A percentile compares a stretch with the other conserved stretches of the same genome.
These are phyloP conservation scores for Neocallimastix lanati DNA, from an alignment of 192 early-diverging fungal species.

Conservation along the genomic window DNA sequence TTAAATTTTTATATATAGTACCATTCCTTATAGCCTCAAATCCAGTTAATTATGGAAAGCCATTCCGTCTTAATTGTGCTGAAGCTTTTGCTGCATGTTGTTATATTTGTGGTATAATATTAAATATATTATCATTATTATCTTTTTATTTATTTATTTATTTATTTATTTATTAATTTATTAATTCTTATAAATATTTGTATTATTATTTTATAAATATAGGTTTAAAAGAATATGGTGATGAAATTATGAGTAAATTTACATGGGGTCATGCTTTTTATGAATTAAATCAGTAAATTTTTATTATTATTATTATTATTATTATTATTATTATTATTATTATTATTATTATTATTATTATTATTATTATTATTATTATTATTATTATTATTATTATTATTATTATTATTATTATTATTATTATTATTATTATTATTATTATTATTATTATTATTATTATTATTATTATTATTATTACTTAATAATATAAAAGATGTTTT, in stretches of 20 bases:
- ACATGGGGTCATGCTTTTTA: constrained; percentile 90
- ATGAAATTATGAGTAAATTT: constrained; percentile 66
- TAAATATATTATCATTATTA: background rate
- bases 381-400: too few species aligned
- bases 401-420: too few species aligned
- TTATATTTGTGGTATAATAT: constrained; percentile 55
- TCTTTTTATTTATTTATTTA: too few species aligned
- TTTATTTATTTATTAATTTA: too few species aligned
- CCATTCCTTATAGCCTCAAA: constrained; percentile 92
- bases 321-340: too few species aligned
- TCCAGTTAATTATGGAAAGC: constrained; percentile 92
- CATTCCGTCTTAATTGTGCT: constrained; percentile 90
- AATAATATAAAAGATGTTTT: too few species aligned
- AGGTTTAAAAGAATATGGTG: constrained; percentile 42
- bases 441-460: too few species aligned
- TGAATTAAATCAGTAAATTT: constrained; percentile 59
- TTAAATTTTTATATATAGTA: constrained; percentile 19
- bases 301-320: background rate
- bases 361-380: too few species aligned
- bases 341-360: too few species aligned
- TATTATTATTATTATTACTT: too few species aligned
- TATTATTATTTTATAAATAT: background rate
- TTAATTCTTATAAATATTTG: background rate
- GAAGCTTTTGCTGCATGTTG: constrained; percentile 91
- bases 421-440: too few species aligned